A percentile compares a stretch with the other conserved stretches of the same genome.
These are phyloP conservation scores for Moricandia arvensis DNA, from an alignment of 345 rosid genomes.

Conservation along the genomic window DNA sequence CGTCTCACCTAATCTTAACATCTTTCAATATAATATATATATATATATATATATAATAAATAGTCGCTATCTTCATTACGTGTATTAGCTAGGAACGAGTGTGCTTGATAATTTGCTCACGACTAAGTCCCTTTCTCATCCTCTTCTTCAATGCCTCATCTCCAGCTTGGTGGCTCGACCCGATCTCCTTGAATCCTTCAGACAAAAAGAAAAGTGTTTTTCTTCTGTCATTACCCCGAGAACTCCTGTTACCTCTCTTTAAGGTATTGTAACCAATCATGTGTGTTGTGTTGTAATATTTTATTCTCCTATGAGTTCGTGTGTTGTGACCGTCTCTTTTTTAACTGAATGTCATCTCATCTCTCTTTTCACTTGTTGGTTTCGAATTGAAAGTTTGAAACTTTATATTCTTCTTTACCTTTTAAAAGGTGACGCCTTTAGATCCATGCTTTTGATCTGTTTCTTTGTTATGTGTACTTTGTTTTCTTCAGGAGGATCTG, in stretches of 20 bases:
- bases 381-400: constrained; percentile 16
- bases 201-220: constrained; percentile 6
- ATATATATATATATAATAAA: no score
- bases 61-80: neutral
- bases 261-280: constrained; percentile 21
- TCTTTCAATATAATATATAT: constrained; percentile 1
- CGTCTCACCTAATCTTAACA: neutral
- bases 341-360: constrained; percentile 15
- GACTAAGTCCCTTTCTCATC: constrained; percentile 42
- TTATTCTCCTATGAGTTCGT: constrained; percentile 15
- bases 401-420: neutral
- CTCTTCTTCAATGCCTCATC: constrained; percentile 22
- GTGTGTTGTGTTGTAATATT: neutral
- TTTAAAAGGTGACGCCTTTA: constrained; percentile 3
- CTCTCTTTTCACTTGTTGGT: neutral
- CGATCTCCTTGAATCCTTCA: constrained; percentile 25
- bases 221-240: constrained; percentile 1
- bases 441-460: constrained; percentile 26
- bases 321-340: constrained; percentile 10
- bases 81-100: constrained; percentile 38
- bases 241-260: constrained; percentile 18
- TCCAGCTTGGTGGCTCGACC: no score
- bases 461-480: constrained; percentile 10
- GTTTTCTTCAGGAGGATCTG: constrained; percentile 41
- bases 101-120: constrained; percentile 46